Percentiles rank a stretch among this genome's conserved stretches.
phyloP scores from a whole-genome alignment of 257 asterid species.

The Lavandula angustifolia region DNA sequence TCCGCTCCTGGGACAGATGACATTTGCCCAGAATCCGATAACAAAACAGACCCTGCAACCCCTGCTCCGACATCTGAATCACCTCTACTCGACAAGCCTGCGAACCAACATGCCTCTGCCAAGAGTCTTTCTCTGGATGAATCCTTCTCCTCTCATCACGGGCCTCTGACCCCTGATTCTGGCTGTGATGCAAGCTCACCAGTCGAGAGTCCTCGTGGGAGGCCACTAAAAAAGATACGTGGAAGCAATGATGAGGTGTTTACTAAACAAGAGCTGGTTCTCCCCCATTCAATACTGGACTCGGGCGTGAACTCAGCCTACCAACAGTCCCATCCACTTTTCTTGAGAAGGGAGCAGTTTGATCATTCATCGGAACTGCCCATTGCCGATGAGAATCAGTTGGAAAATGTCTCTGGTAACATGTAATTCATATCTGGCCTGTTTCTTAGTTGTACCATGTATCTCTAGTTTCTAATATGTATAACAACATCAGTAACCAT shows the following conservation, averaged over 20 bases:
- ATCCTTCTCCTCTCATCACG: slow-evolving; percentile 73
- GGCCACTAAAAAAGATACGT: slow-evolving; percentile 56
- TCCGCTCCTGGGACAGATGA: slow-evolving; percentile 43
- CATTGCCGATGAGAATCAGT: slow-evolving; percentile 33
- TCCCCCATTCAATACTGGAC: slow-evolving; percentile 44
- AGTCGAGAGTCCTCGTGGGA: slow-evolving; percentile 42
- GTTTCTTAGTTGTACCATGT: slow-evolving; percentile 24
- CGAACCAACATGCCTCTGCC: slow-evolving; percentile 41
- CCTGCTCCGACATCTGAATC: slow-evolving; percentile 75
- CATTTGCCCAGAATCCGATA: slow-evolving; percentile 45
- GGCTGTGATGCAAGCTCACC: slow-evolving; percentile 42
- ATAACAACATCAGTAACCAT: slow-evolving; percentile 24
- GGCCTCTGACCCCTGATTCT: slow-evolving; percentile 88
- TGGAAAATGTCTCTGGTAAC: slow-evolving; percentile 35
- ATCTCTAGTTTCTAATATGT: slow-evolving; percentile 35
- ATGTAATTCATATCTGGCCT: neutral
- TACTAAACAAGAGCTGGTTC: slow-evolving; percentile 42
- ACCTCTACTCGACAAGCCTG: slow-evolving; percentile 51
- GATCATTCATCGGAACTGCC: slow-evolving; percentile 39
- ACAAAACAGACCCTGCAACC: slow-evolving; percentile 70
- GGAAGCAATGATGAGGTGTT: slow-evolving; percentile 37
- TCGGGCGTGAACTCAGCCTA: slow-evolving; percentile 48
- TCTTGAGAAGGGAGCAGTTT: slow-evolving; percentile 43
- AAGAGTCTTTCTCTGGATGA: slow-evolving; percentile 64
- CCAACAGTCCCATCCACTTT: slow-evolving; percentile 42